A percentile compares a stretch with the other conserved stretches of the same genome.
These are phyloP conservation scores for Penicillium ochrochloron DNA, from an alignment of 495 filamentous ascomycete genomes.

Conservation along the genomic window DNA sequence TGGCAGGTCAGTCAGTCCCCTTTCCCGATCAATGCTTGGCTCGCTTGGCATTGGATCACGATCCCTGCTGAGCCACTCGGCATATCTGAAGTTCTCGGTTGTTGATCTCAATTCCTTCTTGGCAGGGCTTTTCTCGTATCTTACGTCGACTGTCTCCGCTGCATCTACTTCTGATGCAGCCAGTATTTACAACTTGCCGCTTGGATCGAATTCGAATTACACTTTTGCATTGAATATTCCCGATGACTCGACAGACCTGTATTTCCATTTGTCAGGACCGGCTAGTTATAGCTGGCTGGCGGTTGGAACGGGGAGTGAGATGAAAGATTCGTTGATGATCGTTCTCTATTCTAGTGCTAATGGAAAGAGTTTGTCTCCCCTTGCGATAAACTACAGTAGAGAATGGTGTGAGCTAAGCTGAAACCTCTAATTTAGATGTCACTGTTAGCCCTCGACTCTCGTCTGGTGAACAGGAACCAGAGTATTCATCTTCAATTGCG, in stretches of 20 bases:
- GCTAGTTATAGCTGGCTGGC: constrained; percentile 48
- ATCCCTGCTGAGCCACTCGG: neutral
- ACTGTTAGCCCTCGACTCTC: constrained; percentile 54
- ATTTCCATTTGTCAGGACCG: constrained; percentile 53
- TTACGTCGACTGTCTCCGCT: neutral
- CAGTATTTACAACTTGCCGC: constrained; percentile 15
- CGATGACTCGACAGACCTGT: constrained; percentile 45
- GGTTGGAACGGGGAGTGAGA: constrained; percentile 56
- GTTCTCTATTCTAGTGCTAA: constrained; percentile 50
- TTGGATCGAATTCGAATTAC: constrained; percentile 31
- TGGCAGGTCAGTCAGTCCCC: constrained; percentile 5
- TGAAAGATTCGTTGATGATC: constrained; percentile 57
- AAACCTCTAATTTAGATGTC: constrained; percentile 34
- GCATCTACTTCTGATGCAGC: neutral
- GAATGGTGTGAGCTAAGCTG: neutral
- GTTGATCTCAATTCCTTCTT: neutral
- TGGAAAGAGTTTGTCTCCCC: constrained; percentile 34
- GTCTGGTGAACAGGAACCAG: constrained; percentile 53
- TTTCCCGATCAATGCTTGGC: neutral
- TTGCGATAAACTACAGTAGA: neutral
- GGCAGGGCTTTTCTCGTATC: neutral
- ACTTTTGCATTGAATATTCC: constrained; percentile 53
- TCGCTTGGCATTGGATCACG: constrained; percentile 1
- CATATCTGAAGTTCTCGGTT: neutral
- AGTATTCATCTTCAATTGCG: constrained; percentile 41